A percentile compares a stretch with the other conserved stretches of the same genome.
Conservation (phyloP, 2,329 filamentous ascomycete genomes). For the Leptographium wingfieldii region DNA sequence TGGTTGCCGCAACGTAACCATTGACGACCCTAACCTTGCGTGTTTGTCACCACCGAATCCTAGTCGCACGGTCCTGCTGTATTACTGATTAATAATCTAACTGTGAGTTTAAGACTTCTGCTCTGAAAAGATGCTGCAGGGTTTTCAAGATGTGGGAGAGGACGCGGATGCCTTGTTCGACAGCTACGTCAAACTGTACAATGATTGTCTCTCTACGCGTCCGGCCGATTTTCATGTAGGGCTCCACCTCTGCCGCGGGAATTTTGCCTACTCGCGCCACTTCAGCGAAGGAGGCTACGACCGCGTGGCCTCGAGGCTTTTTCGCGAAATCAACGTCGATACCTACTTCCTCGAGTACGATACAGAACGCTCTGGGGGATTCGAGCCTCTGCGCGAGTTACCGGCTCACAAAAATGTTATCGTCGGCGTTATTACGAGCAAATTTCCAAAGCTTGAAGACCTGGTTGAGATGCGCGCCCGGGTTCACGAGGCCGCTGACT, state of each 20-base stretch:
- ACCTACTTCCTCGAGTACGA: constrained; percentile 37
- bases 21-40: constrained; percentile 50
- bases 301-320: constrained; percentile 47
- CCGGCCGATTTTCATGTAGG: constrained; percentile 58
- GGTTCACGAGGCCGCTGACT: constrained; percentile 46
- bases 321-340: constrained; percentile 44
- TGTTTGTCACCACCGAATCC: not conserved
- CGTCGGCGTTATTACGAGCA: constrained; percentile 36
- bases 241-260: constrained; percentile 52
- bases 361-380: constrained; percentile 43
- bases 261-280: constrained; percentile 50
- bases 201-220: constrained; percentile 49
- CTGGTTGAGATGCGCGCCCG: constrained; percentile 39
- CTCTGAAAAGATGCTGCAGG: constrained; percentile 51
- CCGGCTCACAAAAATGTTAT: constrained; percentile 49
- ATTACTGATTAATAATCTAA: too few relatives aligned
- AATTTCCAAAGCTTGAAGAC: constrained; percentile 22
- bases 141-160: constrained; percentile 42
- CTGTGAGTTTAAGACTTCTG: constrained; percentile 44
- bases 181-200: constrained; percentile 61
- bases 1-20: constrained; percentile 40
- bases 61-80: not conserved
- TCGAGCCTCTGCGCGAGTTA: constrained; percentile 48
- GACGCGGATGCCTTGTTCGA: constrained; percentile 54
- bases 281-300: constrained; percentile 54